Percentiles rank a stretch among this genome's conserved stretches.
These are phyloP conservation scores for Coemansia sp. DNA, from an alignment of 192 early-diverging fungal species.

Conservation along the genomic window DNA sequence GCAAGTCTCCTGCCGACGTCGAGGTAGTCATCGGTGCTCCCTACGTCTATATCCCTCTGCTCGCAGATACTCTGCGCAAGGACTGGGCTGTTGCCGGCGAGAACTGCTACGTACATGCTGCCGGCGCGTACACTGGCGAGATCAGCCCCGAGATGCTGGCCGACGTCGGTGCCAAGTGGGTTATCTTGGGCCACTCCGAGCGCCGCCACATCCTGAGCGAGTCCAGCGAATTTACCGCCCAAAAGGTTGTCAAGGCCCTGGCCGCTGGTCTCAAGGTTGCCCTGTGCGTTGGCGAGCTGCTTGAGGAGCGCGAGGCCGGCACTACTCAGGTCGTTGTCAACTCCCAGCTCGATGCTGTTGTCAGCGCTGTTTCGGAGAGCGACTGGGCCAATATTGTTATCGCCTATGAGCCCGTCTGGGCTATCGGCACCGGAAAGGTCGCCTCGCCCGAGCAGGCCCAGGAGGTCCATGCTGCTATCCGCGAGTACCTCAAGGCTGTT, in stretches of 20 bases:
- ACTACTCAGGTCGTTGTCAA: conserved; percentile 83
- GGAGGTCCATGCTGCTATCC: conserved; percentile 89
- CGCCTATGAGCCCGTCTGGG: conserved; percentile 99
- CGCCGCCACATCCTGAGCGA: conserved; percentile 91
- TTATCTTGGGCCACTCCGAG: conserved; percentile 98
- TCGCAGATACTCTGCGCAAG: conserved; percentile 71
- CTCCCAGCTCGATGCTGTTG: conserved; percentile 86
- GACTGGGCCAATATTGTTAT: conserved; percentile 95
- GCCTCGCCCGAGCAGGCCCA: conserved; percentile 94
- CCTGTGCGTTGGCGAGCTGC: conserved; percentile 94
- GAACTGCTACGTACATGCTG: conserved; percentile 83
- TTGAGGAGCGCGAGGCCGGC: conserved; percentile 89
- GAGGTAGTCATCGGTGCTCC: conserved; percentile 98
- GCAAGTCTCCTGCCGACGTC: conserved; percentile 59
- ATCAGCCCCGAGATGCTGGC: conserved; percentile 93
- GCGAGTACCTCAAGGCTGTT: conserved; percentile 80
- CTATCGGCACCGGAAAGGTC: conserved; percentile 98
- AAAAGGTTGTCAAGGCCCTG: conserved; percentile 87
- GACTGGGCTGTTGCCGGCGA: conserved; percentile 92
- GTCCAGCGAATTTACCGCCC: conserved; percentile 82
- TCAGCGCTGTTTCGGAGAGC: conserved; percentile 59
- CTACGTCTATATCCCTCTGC: conserved; percentile 81
- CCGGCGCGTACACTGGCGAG: conserved; percentile 98
- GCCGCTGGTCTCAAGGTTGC: conserved; percentile 87
- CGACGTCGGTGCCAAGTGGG: conserved; percentile 94